Conservation (phyloP, 2,329 filamentous ascomycete species). For the Alternaria brassicicola region DNA sequence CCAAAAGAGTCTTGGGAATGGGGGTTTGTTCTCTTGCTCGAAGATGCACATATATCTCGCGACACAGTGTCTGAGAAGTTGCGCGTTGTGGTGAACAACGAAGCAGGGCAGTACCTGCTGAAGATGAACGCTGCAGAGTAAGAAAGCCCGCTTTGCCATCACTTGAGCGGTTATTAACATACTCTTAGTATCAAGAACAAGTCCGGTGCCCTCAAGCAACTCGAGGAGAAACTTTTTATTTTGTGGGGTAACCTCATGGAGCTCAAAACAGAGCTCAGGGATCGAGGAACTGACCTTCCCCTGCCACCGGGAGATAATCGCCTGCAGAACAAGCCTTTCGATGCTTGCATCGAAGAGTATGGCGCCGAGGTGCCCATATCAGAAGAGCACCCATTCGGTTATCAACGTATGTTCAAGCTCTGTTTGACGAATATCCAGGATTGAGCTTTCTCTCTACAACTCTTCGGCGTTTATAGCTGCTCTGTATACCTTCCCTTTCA, state of each 20-base stretch:
- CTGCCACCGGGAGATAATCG: slow-evolving; percentile 32
- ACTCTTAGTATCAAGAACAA: slow-evolving; percentile 63
- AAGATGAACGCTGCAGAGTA: slow-evolving; percentile 62
- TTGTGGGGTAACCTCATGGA: slow-evolving; percentile 79
- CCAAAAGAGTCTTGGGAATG: slow-evolving; percentile 72
- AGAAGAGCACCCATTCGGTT: slow-evolving; percentile 22
- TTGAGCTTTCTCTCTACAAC: neutral
- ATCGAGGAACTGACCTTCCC: slow-evolving; percentile 28
- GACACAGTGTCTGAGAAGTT: slow-evolving; percentile 51
- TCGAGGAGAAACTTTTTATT: slow-evolving; percentile 74
- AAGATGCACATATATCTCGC: slow-evolving; percentile 62
- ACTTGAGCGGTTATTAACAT: slow-evolving; percentile 10
- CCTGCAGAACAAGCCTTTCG: slow-evolving; percentile 52
- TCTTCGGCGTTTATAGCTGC: neutral
- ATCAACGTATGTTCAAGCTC: slow-evolving; percentile 34
- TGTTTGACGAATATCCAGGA: slow-evolving; percentile 27
- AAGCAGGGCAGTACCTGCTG: slow-evolving; percentile 63
- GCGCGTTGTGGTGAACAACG: slow-evolving; percentile 69
- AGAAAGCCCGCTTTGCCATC: slow-evolving; percentile 25
- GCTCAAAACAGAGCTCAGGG: slow-evolving; percentile 67
- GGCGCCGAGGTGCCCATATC: slow-evolving; percentile 24
- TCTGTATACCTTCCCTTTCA: neutral
- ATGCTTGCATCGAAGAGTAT: slow-evolving; percentile 40
- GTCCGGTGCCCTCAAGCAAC: slow-evolving; percentile 52
- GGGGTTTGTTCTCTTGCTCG: slow-evolving; percentile 79